These are phyloP conservation scores for Taphrina sp. DNA, from an alignment of 1,139 yeast species.

Conservation along the genomic window DNA sequence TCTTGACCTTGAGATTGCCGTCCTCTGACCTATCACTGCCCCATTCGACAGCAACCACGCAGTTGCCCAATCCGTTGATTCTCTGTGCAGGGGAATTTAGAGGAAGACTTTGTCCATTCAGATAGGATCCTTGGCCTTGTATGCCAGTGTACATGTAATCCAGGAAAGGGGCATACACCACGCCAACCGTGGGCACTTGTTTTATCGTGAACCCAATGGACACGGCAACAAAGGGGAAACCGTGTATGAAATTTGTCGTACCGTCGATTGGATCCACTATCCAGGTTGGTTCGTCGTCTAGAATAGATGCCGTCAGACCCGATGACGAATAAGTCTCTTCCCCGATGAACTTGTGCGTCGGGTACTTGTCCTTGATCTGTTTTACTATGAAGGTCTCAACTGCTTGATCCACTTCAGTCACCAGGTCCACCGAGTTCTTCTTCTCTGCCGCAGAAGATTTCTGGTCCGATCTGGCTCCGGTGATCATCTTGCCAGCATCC, in stretches of 20 bases:
- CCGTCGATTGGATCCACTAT: slow-evolving; percentile 65
- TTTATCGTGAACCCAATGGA: slow-evolving; percentile 57
- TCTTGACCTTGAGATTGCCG: slow-evolving; percentile 51
- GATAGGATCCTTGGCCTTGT: slow-evolving; percentile 54
- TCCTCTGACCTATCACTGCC: slow-evolving; percentile 58
- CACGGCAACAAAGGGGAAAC: slow-evolving; percentile 59
- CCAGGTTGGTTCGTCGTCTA: slow-evolving; percentile 57
- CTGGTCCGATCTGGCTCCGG: slow-evolving; percentile 38
- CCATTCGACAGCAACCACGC: slow-evolving; percentile 59
- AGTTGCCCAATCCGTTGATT: slow-evolving; percentile 42
- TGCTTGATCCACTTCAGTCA: slow-evolving; percentile 57
- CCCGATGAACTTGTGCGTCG: slow-evolving; percentile 55
- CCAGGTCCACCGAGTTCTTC: slow-evolving; percentile 53
- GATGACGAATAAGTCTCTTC: slow-evolving; percentile 52
- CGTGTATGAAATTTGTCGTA: slow-evolving; percentile 61
- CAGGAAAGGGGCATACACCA: slow-evolving; percentile 57
- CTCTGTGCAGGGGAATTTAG: slow-evolving; percentile 44
- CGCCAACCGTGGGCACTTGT: slow-evolving; percentile 57
- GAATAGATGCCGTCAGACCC: slow-evolving; percentile 49
- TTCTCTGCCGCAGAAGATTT: slow-evolving; percentile 30
- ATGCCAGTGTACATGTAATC: slow-evolving; percentile 54
- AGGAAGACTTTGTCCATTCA: slow-evolving; percentile 49
- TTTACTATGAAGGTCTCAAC: slow-evolving; percentile 53
- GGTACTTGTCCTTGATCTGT: slow-evolving; percentile 47
- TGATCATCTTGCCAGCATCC: slow-evolving; percentile 54